phyloP scores from a whole-genome alignment of 208 protist genomes.

The Crithidia bombi region DNA sequence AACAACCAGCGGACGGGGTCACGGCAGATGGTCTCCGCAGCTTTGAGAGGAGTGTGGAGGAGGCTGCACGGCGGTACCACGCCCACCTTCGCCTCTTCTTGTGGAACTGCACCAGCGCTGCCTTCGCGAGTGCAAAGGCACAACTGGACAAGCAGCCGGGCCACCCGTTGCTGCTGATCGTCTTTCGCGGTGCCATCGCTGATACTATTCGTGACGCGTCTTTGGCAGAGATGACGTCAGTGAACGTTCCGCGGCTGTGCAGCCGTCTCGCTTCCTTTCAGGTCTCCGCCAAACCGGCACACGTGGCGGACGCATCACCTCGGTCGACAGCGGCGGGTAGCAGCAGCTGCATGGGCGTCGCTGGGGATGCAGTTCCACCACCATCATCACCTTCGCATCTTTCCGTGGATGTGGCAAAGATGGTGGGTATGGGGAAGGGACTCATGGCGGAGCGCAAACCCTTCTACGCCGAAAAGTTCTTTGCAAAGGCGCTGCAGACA shows the following conservation, averaged over 20 bases:
- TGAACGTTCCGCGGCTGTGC: constrained; percentile 52
- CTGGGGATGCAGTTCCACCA: background rate
- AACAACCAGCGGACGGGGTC: constrained; percentile 53
- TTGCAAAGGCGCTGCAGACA: constrained; percentile 62
- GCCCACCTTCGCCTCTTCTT: constrained; percentile 48
- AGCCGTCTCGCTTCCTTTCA: constrained; percentile 66
- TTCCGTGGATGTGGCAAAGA: constrained; percentile 74
- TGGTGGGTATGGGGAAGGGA: constrained; percentile 67
- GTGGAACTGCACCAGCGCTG: constrained; percentile 66
- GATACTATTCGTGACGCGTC: constrained; percentile 50
- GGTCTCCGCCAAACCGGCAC: constrained; percentile 36
- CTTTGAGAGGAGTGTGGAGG: constrained; percentile 43
- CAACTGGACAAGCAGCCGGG: constrained; percentile 67
- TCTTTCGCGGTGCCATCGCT: constrained; percentile 58
- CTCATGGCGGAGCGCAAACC: constrained; percentile 59
- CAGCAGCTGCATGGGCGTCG: background rate
- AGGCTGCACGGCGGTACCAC: constrained; percentile 22
- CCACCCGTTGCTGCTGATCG: constrained; percentile 60
- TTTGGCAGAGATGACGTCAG: constrained; percentile 33
- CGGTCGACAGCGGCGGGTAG: background rate
- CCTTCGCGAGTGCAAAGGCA: constrained; percentile 53
- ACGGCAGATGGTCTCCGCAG: constrained; percentile 33
- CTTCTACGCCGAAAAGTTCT: constrained; percentile 84
- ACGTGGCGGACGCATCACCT: constrained; percentile 2
- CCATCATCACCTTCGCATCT: constrained; percentile 23